Conservation (phyloP, 768 basidiomycete genomes). For the Floccularia luteovirens region DNA sequence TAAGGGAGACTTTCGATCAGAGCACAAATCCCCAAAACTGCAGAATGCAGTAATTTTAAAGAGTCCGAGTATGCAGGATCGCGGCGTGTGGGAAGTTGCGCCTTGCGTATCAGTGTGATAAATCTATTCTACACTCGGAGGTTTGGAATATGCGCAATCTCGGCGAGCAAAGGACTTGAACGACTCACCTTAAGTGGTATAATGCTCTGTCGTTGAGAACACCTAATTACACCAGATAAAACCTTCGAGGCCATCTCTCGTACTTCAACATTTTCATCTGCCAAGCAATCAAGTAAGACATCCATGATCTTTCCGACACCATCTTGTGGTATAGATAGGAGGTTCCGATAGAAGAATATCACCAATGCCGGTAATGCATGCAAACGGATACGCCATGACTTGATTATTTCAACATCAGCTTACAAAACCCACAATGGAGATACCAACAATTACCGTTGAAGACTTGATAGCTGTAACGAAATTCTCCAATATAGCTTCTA, state of each 20-base stretch:
- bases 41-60: slow-evolving; percentile 73
- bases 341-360: slow-evolving; percentile 87
- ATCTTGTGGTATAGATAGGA: slow-evolving; percentile 64
- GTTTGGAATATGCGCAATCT: background rate
- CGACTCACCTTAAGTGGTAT: slow-evolving; percentile 67
- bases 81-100: slow-evolving; percentile 59
- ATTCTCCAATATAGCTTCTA: slow-evolving; percentile 50
- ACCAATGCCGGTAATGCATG: slow-evolving; percentile 84
- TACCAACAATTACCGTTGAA: slow-evolving; percentile 45
- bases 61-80: slow-evolving; percentile 68
- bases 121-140: slow-evolving; percentile 63
- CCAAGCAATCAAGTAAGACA: slow-evolving; percentile 73
- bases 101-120: slow-evolving; percentile 49
- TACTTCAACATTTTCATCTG: slow-evolving; percentile 90
- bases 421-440: slow-evolving; percentile 1
- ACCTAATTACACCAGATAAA: slow-evolving; percentile 79
- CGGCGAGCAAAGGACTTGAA: slow-evolving; percentile 5
- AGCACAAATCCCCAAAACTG: slow-evolving; percentile 85
- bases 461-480: slow-evolving; percentile 70
- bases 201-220: slow-evolving; percentile 86
- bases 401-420: slow-evolving; percentile 49
- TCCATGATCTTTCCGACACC: slow-evolving; percentile 73
- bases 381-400: slow-evolving; percentile 89
- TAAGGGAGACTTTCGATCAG: slow-evolving; percentile 92
- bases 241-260: slow-evolving; percentile 86